Percentiles rank a stretch among this genome's conserved stretches.
These are phyloP conservation scores for Phaeosphaeriaceae sp. DNA, from an alignment of 2,329 filamentous ascomycete species.

Conservation along the genomic window DNA sequence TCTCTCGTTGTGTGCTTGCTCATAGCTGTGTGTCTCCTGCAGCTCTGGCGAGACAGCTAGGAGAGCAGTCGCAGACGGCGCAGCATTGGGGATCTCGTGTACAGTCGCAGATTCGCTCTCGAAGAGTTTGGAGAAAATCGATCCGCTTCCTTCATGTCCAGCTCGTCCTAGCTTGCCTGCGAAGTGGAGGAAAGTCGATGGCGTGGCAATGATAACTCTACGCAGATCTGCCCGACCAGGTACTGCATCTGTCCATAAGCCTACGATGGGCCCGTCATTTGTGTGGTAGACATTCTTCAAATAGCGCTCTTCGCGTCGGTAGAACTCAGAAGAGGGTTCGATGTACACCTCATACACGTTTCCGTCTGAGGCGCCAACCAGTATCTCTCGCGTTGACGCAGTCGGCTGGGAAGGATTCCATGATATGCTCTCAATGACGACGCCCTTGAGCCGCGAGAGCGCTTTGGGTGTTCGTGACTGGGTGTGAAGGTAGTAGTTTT, in stretches of 20 bases:
- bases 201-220: constrained; percentile 81
- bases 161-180: constrained; percentile 76
- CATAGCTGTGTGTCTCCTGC: constrained; percentile 56
- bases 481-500: constrained; percentile 98
- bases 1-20: constrained; percentile 69
- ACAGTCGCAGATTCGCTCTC: constrained; percentile 82
- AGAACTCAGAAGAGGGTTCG: constrained; percentile 93
- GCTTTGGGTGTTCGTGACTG: constrained; percentile 88
- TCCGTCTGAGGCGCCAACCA: constrained; percentile 90
- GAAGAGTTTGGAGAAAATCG: constrained; percentile 87
- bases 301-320: constrained; percentile 92
- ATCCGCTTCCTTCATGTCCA: constrained; percentile 78
- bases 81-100: constrained; percentile 72
- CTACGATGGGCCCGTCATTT: constrained; percentile 82
- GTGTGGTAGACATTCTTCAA: constrained; percentile 83
- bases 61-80: constrained; percentile 66
- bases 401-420: constrained; percentile 96
- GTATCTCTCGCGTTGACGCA: constrained; percentile 90
- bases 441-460: constrained; percentile 81
- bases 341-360: constrained; percentile 96
- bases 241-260: constrained; percentile 82
- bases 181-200: constrained; percentile 79
- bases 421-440: constrained; percentile 85
- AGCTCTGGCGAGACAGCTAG: constrained; percentile 79
- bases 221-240: constrained; percentile 73